Evolutionary conservation across 371 early-diverging fungal species (phyloP), one percentile per base, ranked within the genome.

Genomic region (Syncephalis plumigaleata): DNA sequence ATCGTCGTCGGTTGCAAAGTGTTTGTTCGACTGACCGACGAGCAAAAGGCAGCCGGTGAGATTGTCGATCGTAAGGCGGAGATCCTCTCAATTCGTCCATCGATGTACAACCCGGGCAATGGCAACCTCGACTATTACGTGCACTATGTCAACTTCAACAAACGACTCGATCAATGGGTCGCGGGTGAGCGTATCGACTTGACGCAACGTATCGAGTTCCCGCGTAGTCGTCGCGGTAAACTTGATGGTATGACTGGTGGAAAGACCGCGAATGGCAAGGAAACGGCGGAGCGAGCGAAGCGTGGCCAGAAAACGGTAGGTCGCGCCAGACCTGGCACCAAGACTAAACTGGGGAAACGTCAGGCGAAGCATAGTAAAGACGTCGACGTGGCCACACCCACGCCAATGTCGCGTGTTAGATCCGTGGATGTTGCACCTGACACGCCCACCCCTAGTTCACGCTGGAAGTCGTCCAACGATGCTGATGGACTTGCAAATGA

Each of bases 81-180:
- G 53, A 75, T 99, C 15, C 70, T 99, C 9, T 85, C 86, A 3
- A 83, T 89, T 43, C 81, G 92, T 25, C 60, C 63, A 15, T 53
- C 68, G 9, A 52, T 56, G 8, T 38, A 4, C 31, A 31, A 31
- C 7, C 31, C 46, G 4, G 60, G 66, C 36, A 38, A 60, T 1
- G 36, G 50, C 3, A 58, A 67, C n/a, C 53, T 68, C 15, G 82
- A 89, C 64, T 96, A 84, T 59, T 99, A 99, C 66, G 90, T 99
- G 1, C 99, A 99, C 61, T 98, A 96, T 61, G 76, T 86, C 3
- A 88, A 91, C 44, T 97, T 90, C 65, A 99, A 99, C 72, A 98
- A 96, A 62, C 86, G 99, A 39, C 69, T 98, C 47, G 99, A 99
- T 67, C 94, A 95, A 61, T 98, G 99, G 99, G 87, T 99, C 0